Conservation (phyloP, 768 basidiomycete genomes). For the Mrakia hoshinonis region DNA sequence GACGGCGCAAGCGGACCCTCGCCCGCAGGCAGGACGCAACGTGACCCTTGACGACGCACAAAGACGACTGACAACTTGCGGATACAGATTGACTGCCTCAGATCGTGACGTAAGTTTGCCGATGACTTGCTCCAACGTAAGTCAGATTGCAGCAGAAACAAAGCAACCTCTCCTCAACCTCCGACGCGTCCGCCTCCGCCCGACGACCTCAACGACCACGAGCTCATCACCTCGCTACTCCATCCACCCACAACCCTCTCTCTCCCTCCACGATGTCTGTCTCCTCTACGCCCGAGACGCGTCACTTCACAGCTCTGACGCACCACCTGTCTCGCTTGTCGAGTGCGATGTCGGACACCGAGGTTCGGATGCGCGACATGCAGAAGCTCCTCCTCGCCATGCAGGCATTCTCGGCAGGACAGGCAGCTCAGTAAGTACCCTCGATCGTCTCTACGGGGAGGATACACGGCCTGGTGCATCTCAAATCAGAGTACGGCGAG, state of each 20-base stretch:
- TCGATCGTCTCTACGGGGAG: neutral
- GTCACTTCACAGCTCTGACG: conserved; percentile 26
- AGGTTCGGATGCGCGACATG: conserved; percentile 19
- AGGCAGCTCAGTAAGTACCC: conserved; percentile 17
- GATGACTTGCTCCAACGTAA: too few species aligned
- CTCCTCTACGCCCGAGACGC: conserved; percentile 16
- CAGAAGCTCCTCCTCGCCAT: conserved; percentile 16
- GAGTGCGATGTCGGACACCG: conserved; percentile 12
- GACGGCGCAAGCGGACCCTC: too few species aligned
- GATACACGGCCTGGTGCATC: too few species aligned
- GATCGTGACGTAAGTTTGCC: too few species aligned
- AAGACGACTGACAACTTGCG: too few species aligned
- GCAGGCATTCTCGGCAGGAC: conserved; percentile 20
- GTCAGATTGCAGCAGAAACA: too few species aligned
- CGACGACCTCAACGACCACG: neutral
- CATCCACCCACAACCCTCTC: neutral
- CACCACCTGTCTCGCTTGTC: conserved; percentile 20
- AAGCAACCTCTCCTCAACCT: too few species aligned
- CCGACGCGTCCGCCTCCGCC: neutral
- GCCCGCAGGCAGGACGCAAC: too few species aligned
- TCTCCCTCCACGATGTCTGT: neutral
- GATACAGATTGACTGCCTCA: too few species aligned
- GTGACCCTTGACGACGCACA: too few species aligned
- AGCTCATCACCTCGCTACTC: too few species aligned
- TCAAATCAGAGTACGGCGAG: neutral